phyloP scores from a whole-genome alignment of 371 early-diverging fungal genomes.

The Mortierella sp. region DNA sequence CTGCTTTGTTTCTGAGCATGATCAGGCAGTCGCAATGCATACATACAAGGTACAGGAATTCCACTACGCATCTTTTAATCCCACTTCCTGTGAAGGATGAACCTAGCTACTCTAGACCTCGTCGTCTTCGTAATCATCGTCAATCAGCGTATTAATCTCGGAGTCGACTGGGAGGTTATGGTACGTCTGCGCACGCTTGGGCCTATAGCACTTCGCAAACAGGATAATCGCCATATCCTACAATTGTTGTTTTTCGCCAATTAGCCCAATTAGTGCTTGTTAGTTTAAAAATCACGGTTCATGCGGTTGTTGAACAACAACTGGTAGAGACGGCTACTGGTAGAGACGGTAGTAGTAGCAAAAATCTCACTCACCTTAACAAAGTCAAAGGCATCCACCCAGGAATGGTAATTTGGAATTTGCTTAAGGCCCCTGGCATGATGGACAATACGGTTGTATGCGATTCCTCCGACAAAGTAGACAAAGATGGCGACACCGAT shows the following conservation, averaged over 20 bases:
- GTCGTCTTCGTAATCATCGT: conserved; percentile 52
- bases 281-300: no score
- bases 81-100: no score
- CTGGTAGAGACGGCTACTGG: no score
- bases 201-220: conserved; percentile 49
- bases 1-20: no score
- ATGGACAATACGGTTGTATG: conserved; percentile 69
- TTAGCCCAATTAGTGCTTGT: no score
- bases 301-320: no score
- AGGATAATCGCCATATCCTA: conserved; percentile 50
- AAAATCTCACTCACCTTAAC: conserved; percentile 65
- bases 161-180: conserved; percentile 53
- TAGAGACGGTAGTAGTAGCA: no score
- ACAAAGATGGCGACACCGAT: conserved; percentile 58
- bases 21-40: no score
- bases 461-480: conserved; percentile 68
- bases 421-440: conserved; percentile 70
- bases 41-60: no score
- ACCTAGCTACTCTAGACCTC: conserved; percentile 15
- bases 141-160: conserved; percentile 53
- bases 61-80: no score
- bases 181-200: conserved; percentile 52
- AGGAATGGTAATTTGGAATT: conserved; percentile 60
- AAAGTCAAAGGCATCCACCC: conserved; percentile 55
- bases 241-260: no score